Conservation (phyloP, 1,284 basidiomycete genomes). For the Cystobasidiaceae sp. region DNA sequence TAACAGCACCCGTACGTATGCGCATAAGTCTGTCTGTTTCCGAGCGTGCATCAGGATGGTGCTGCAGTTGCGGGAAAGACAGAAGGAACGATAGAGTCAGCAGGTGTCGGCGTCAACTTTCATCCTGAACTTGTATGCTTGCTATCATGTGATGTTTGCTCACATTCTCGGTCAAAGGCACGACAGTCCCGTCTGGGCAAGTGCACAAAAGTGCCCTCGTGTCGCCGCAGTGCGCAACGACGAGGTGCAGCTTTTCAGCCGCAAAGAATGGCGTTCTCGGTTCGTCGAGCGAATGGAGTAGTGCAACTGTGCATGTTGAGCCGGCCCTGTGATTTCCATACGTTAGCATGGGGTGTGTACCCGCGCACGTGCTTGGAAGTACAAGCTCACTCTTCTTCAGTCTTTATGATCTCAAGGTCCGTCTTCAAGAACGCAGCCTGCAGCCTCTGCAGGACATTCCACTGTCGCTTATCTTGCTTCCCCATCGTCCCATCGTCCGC, state of each 20-base stretch:
- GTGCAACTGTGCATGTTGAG: conserved; percentile 81
- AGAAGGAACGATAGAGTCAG: no score
- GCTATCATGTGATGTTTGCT: background rate
- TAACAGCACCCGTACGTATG: conserved; percentile 78
- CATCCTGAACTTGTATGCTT: no score
- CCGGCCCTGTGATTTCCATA: conserved; percentile 52
- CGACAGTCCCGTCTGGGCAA: conserved; percentile 63
- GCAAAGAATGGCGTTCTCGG: conserved; percentile 73
- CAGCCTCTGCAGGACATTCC: conserved; percentile 22
- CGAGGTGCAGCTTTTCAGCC: conserved; percentile 60
- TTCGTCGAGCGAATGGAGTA: conserved; percentile 77
- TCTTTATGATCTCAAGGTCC: conserved; percentile 24
- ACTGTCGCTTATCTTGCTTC: background rate
- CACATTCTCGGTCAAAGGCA: conserved; percentile 67
- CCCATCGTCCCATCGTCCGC: background rate
- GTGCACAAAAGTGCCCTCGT: conserved; percentile 81
- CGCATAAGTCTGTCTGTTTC: conserved; percentile 79
- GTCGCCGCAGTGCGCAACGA: conserved; percentile 70
- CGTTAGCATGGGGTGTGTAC: no score
- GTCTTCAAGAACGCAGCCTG: conserved; percentile 21
- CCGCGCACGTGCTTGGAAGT: no score
- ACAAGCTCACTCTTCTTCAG: conserved; percentile 24
- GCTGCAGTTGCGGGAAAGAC: conserved; percentile 46
- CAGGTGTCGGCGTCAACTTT: no score
- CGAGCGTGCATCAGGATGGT: conserved; percentile 82